Conservation (phyloP, 805 yeast genomes). For the Cyberlindnera mycetangii region DNA sequence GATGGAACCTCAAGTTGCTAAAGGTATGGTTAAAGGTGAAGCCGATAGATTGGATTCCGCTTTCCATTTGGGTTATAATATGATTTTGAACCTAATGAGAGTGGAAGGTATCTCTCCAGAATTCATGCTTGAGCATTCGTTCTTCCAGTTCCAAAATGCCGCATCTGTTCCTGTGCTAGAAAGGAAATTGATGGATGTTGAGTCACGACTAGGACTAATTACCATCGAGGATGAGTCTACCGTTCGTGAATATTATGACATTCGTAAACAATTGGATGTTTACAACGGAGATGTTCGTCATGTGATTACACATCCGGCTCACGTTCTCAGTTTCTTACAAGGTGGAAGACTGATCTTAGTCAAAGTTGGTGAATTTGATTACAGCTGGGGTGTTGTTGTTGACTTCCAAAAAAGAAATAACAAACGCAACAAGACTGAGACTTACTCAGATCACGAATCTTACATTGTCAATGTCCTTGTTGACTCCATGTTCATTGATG, state of each 20-base stretch:
- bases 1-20: slow-evolving; percentile 99
- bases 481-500: slow-evolving; percentile 69
- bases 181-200: slow-evolving; percentile 53
- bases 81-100: slow-evolving; percentile 93
- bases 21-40: slow-evolving; percentile 99
- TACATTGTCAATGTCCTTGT: slow-evolving; percentile 85
- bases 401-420: slow-evolving; percentile 67
- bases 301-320: slow-evolving; percentile 88
- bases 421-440: slow-evolving; percentile 55
- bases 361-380: slow-evolving; percentile 56
- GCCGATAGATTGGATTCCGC: slow-evolving; percentile 98
- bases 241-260: slow-evolving; percentile 79
- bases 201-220: slow-evolving; percentile 45
- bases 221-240: slow-evolving; percentile 69
- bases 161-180: slow-evolving; percentile 87
- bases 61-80: slow-evolving; percentile 94
- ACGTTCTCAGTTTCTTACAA: slow-evolving; percentile 78
- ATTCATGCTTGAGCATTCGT: slow-evolving; percentile 91
- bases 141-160: slow-evolving; percentile 92
- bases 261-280: slow-evolving; percentile 63
- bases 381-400: slow-evolving; percentile 96
- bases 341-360: slow-evolving; percentile 83
- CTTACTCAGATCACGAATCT: slow-evolving; percentile 80
- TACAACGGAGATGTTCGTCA: slow-evolving; percentile 77
- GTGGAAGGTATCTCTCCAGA: slow-evolving; percentile 99